Evolutionary conservation across 1,139 yeast genomes (phyloP), one percentile per base, ranked within the genome.

Genomic region (Scheffersomyces illinoinensis): DNA sequence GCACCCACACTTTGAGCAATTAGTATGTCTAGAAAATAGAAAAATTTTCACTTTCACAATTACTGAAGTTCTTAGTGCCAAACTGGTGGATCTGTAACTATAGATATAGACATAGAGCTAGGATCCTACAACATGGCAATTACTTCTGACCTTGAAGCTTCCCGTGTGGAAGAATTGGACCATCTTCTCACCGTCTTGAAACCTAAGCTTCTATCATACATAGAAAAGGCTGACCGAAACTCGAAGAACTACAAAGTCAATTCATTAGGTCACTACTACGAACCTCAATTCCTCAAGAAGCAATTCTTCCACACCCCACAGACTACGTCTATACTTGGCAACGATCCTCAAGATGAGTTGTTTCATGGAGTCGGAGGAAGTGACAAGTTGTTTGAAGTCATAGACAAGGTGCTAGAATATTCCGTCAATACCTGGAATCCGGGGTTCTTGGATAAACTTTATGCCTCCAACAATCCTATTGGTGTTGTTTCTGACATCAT

Each of bases 401-500:
- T 90, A 56, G 89, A 89, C 64, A 74, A 79, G 53, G 85, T 91
- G 2, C 75, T 91, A 61, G 74, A 84, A 55, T 84, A 88, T 67
- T 89, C 96, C 0, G 93, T 90, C 50, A 90, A 88, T 59, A 91
- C 97, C 0, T 91, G 97, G 97, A 90, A 89, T 68, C 89, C 91
- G 0, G 96, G 96, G 1, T 91, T 91, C 67, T 74, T 91, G 76
- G 97, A 91, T 71, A 91, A 91, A 72, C 77, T 91, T 60, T 91
- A 91, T 67, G 97, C 96, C 0, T 85, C 92, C 39, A 90, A 91
- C 51, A 91, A 91, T 70, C 95, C 97, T 1, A 88, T 90, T 54
- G 97, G 97, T 2, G 86, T 91, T 7, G 81, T 91, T 6, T 81
- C 92, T 1, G 97, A 91, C 70, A 64, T 91, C 57, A 73, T 91